Evolutionary conservation across 257 asterid species (phyloP), one percentile per base, ranked within the genome.

Genomic region (Salvia splendens): DNA sequence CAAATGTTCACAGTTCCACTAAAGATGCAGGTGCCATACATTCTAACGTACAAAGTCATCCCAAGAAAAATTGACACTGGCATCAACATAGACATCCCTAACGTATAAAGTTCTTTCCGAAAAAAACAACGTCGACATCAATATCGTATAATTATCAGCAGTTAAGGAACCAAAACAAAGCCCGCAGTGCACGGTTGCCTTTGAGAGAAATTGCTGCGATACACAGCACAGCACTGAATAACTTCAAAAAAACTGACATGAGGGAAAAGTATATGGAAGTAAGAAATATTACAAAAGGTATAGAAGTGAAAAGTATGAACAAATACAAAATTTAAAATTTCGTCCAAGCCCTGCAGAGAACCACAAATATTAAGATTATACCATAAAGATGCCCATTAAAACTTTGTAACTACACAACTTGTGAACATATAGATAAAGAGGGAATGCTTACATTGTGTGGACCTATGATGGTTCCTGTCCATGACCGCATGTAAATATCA

Each of bases 401-500:
- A 53, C 42, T 3, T 41, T n/a, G 41, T 50, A 4, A 30, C 41
- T 16, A 28, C 14, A 43, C 46, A 38, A 8, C 56, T 17, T 10
- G 6, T 45, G 42, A 16, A 32, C 48, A 12, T 28, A 15, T n/a
- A 48, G 40, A 16, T 33, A 63, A 40, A 14, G 24, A 38, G 48
- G 61, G 42, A 35, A 38, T 8, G 61, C 86, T 68, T 64, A 89
- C 95, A 14, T 85, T 89, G 69, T 89, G 96, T 50, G 95, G 95
- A 68, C 96, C 95, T 69, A 89, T 76, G 30, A 24, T 24, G 30
- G 30, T 24, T 24, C 30, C 30, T 24, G 30, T 24, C 30, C 30
- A 24, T 0, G 30, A 24, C 30, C 30, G 30, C 30, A 24, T 24
- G 30, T 24, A 24, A 24, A 24, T 24, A 24, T 24, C 30, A 24